A percentile compares a stretch with the other conserved stretches of the same genome.
These are phyloP conservation scores for Kwoniella sp. DNA, from an alignment of 768 basidiomycete genomes.

Conservation along the genomic window DNA sequence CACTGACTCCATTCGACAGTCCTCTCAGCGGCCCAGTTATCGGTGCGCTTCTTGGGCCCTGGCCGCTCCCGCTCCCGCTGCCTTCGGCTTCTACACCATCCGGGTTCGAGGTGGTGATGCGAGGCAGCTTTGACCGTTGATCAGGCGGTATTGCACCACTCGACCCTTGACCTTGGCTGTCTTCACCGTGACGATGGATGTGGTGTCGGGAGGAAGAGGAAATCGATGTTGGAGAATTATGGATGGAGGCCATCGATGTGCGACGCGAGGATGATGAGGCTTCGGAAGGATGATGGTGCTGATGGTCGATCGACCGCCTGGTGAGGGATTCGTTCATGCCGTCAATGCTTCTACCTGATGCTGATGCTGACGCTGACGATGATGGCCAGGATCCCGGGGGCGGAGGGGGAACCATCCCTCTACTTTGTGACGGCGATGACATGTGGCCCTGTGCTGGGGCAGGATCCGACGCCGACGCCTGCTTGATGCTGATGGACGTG, in stretches of 20 bases:
- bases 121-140: slow-evolving; percentile 15
- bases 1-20: slow-evolving; percentile 6
- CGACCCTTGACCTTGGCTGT: not conserved
- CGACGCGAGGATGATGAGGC: slow-evolving; percentile 19
- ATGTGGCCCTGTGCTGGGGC: slow-evolving; percentile 14
- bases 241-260: slow-evolving; percentile 22
- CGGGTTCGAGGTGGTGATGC: slow-evolving; percentile 30
- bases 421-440: slow-evolving; percentile 23
- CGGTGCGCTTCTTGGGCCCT: slow-evolving; percentile 37
- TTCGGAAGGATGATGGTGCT: slow-evolving; percentile 4
- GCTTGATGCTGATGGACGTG: too few species aligned
- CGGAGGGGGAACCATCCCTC: slow-evolving; percentile 16
- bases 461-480: too few species aligned
- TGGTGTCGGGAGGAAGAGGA: slow-evolving; percentile 26
- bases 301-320: slow-evolving; percentile 21
- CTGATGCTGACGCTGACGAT: slow-evolving; percentile 2
- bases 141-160: not conserved
- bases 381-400: slow-evolving; percentile 17
- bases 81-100: slow-evolving; percentile 16
- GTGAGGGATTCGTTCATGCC: slow-evolving; percentile 2
- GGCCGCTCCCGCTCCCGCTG: not conserved
- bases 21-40: slow-evolving; percentile 21
- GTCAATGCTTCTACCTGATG: not conserved
- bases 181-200: slow-evolving; percentile 9
- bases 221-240: slow-evolving; percentile 27